Conservation (phyloP, 1,139 yeast genomes). For the Pichia terricola region DNA sequence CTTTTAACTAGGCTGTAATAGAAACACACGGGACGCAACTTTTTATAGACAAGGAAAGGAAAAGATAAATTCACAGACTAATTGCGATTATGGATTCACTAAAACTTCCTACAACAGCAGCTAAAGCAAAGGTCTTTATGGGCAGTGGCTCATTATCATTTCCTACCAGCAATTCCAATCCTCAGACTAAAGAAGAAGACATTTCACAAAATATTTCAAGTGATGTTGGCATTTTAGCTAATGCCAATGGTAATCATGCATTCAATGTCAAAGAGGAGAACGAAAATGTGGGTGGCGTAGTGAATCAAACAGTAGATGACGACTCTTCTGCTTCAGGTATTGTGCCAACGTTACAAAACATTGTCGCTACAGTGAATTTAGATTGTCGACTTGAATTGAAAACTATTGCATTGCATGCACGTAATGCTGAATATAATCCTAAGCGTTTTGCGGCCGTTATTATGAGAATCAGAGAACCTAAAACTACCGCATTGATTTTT, state of each 20-base stretch:
- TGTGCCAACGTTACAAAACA: slow-evolving; percentile 92
- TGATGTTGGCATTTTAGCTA: too few relatives aligned
- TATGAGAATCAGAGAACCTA: slow-evolving; percentile 98
- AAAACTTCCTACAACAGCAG: slow-evolving; percentile 73
- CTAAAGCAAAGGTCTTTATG: slow-evolving; percentile 67
- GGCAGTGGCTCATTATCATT: slow-evolving; percentile 58
- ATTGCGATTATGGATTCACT: slow-evolving; percentile 50
- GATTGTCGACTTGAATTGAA: slow-evolving; percentile 93
- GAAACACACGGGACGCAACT: too few relatives aligned
- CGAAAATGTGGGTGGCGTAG: neutral
- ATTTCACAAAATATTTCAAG: too few relatives aligned
- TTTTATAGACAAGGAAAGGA: too few relatives aligned
- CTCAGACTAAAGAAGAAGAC: neutral
- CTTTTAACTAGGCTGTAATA: too few relatives aligned
- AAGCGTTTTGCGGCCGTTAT: slow-evolving; percentile 98
- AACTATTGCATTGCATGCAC: slow-evolving; percentile 95
- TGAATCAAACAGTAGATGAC: slow-evolving; percentile 3
- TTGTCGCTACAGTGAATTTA: slow-evolving; percentile 94
- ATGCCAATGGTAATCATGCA: too few relatives aligned
- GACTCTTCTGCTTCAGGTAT: slow-evolving; percentile 63
- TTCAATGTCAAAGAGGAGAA: neutral
- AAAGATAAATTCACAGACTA: too few relatives aligned
- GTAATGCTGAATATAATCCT: slow-evolving; percentile 98
- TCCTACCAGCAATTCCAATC: slow-evolving; percentile 28
- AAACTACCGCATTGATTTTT: slow-evolving; percentile 93